Evolutionary conservation across 2,329 filamentous ascomycete species (phyloP), one percentile per base, ranked within the genome.

Genomic region (Fusarium verticillioides): DNA sequence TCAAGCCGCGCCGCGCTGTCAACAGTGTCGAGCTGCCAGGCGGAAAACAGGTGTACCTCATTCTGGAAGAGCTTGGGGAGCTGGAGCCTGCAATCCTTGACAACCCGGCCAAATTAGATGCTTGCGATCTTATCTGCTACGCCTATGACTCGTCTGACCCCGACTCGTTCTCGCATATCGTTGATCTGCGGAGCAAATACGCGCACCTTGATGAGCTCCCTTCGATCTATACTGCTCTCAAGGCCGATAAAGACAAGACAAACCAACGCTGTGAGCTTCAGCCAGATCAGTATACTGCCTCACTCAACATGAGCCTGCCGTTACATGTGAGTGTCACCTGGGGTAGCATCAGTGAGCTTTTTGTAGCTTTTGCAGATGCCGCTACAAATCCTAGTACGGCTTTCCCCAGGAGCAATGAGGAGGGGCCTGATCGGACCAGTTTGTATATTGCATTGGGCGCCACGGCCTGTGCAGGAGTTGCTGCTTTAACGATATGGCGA

Each of bases 81-180:
- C 87, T 97, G n/a, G 96, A 98, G 81, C 93, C 94, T 0, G 96
- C 96, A 18, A 95, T 98, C 61, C 86, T 99, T 7, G 96, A 98
- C 63, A 99, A 99, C 79, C 91, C 92, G 78, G 89, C 91, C 49
- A 97, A 97, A 82, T 87, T 99, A 19, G 94, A 97, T 78, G 92
- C 95, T 10, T 98, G 96, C 82, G 96, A 99, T 82, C 88, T 99
- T 30, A 89, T 99, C 50, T 97, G 96, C 83, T 98, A 97, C 83
- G 92, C 94, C 2, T 99, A 98, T 83, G 96, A 99, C 84, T 98
- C 96, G 5, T 97, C 95, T 3, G 95, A 99, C 70, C 96, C 96
- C 0, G 95, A 98, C 81, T 97, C 94, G 8, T 99, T 99, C 82
- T 91, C 93, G 3, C 95, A 98, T 79, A 94, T 99, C 60, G 93